Evolutionary conservation across 805 yeast species (phyloP), one percentile per base, ranked within the genome.

Genomic region (Cyberlindnera meyerae): DNA sequence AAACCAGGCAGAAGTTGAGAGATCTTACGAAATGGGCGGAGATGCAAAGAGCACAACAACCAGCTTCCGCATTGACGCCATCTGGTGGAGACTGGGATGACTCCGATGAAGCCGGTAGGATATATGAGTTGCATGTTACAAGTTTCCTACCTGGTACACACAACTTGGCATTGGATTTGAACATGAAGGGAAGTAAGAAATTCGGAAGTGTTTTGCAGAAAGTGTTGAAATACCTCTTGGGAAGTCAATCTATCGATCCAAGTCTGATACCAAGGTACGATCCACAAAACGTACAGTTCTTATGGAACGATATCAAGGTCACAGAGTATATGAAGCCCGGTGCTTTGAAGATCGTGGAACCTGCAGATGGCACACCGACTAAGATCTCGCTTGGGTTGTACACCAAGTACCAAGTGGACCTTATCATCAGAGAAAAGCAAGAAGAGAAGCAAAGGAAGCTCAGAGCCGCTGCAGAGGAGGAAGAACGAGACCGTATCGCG

Each of bases 391-490:
- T 52, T 18, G 47, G 40, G 0, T 26, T 58, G 6, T 49, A 51
- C 24, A 47, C 61, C 0, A 42, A 32, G 9, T 12, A 24, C 1
- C 52, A 52, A 24, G 48, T 51, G 1, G 30, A 11, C 1, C 31
- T 33, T 6, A 30, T 44, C 14, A 43, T 36, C 31, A 27, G 36
- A 20, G 33, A 25, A 17, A 50, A 29, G 20, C 29, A 11, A n/a
- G 38, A 24, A 18, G 43, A 47, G 27, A 46, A 48, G 28, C 43
- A 52, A 29, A 48, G 44, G 3, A 48, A 27, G 17, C 14, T 31
- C 31, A 26, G 52, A 48, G 61, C 37, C 51, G 59, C 36, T 49
- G 31, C 29, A 37, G 38, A 48, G 48, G 47, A 32, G 54, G 58
- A 52, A 11, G 63, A 55, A 55, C 9, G 49, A 3, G 49, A 45